Base-by-base conservation (phyloP, 176 grass and related monocot species). In the Otatea glauca region DNA sequence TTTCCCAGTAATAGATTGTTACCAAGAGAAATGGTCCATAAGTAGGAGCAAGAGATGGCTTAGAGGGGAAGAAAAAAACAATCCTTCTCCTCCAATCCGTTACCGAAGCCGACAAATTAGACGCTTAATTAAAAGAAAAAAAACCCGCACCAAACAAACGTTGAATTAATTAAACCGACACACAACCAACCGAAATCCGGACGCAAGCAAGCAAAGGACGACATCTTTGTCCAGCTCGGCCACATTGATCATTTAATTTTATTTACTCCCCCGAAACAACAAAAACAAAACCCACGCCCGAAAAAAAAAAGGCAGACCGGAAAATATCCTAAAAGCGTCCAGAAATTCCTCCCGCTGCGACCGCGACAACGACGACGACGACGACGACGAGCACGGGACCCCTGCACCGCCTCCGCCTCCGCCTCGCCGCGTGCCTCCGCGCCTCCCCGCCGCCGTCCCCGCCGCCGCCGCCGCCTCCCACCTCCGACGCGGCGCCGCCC, bases 391-490 rank as follows among this genome's bases (percentile, higher is more conserved):
- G 79, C 72, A 27, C 84, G 79, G 61, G 65, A 2, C 47, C 85
- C 42, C 89, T 90, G 80, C 84, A 74, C 67, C 84, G 79, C 80
- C 84, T 41, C 80, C 67, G 65, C 79, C 80, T 35, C 80, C 89
- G 74, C 75, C 68, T 90, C 68, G 68, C 80, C 74, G 67, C 84
- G 21, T 83, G 89, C 84, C 49, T 90, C 42, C 44, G 68, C 49
- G n/a, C 42, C 4, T 3, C 79, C 60, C 67, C 74, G 64, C 41
- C 88, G 65, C 37, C 86, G 44, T 38, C 86, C 41, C 15, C 72
- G 3, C 27, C 76, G 2, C 48, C 76, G 2, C 48, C 72, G 1
- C 38, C 76, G 4, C 39, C 58, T 13, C 37, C 80, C 16, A 21
- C 49, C 18, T 20, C 83, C 41, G 79, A 32, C 74, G 74, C 29